Percentiles rank a stretch among this genome's conserved stretches.
phyloP scores from a whole-genome alignment of 2,329 filamentous ascomycete species.

The Amylocarpus encephaloides region DNA sequence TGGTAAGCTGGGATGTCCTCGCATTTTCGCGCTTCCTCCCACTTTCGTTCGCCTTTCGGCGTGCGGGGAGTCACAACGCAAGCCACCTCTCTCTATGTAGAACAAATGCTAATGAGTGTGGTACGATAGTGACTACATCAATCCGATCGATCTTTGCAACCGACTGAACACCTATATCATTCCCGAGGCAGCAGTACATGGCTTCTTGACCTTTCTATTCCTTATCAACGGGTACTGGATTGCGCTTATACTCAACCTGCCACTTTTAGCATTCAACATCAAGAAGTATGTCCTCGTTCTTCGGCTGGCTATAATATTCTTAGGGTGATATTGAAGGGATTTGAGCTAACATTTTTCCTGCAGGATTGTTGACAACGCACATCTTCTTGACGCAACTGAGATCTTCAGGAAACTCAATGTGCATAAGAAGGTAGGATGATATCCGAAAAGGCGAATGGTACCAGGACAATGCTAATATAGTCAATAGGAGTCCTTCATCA shows the following conservation, averaged over 20 bases:
- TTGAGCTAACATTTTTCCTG: conserved; percentile 30
- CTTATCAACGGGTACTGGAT: conserved; percentile 99
- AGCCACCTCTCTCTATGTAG: conserved; percentile 26
- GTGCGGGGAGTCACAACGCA: neutral
- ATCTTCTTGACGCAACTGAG: conserved; percentile 94
- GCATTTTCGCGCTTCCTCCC: neutral
- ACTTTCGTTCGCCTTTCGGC: neutral
- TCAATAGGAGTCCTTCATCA: conserved; percentile 89
- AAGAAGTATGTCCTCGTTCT: conserved; percentile 71
- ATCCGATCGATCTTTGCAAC: conserved; percentile 99
- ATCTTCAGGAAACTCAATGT: conserved; percentile 99
- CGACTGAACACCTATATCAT: conserved; percentile 99
- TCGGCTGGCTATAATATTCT: neutral
- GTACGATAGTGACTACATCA: conserved; percentile 84
- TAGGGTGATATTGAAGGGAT: neutral
- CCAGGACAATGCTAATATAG: conserved; percentile 7
- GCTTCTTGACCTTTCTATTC: conserved; percentile 90
- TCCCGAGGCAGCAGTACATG: conserved; percentile 95
- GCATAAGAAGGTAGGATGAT: conserved; percentile 78
- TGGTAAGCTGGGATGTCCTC: conserved; percentile 58
- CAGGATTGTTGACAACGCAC: conserved; percentile 95
- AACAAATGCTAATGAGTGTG: conserved; percentile 3
- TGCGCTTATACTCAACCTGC: conserved; percentile 84
- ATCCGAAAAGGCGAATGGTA: neutral
- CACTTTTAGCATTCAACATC: conserved; percentile 84